These are phyloP conservation scores for Arthonia radiata DNA, from an alignment of 495 filamentous ascomycete genomes.

Conservation along the genomic window DNA sequence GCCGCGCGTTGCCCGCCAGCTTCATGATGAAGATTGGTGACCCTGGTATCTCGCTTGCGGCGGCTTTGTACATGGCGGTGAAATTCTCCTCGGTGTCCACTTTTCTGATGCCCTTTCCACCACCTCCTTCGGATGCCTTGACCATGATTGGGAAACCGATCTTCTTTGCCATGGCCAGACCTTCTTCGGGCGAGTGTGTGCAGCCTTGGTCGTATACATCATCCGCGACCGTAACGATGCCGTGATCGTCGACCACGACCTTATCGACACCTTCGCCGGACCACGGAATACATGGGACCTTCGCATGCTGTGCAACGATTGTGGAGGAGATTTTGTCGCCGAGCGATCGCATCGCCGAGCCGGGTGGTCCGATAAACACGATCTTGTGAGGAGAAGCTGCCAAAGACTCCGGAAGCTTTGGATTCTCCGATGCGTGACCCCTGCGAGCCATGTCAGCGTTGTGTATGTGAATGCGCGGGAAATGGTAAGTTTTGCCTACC, in stretches of 20 bases:
- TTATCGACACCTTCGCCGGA: constrained; percentile 75
- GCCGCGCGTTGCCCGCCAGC: constrained; percentile 81
- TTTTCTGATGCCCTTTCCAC: constrained; percentile 98
- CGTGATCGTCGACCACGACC: constrained; percentile 52
- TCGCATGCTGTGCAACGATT: constrained; percentile 93
- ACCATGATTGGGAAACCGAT: constrained; percentile 99
- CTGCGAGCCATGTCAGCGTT: constrained; percentile 14
- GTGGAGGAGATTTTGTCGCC: constrained; percentile 99
- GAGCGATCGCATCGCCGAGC: constrained; percentile 93
- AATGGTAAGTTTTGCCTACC: constrained; percentile 31
- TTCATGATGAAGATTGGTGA: constrained; percentile 99
- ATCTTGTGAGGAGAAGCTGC: constrained; percentile 94
- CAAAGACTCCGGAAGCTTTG: constrained; percentile 81
- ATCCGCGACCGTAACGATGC: constrained; percentile 79
- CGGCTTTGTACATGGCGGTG: constrained; percentile 65
- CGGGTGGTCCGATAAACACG: constrained; percentile 92
- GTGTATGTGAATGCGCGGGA: constrained; percentile 1
- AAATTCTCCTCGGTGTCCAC: constrained; percentile 73
- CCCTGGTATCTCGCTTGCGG: constrained; percentile 92
- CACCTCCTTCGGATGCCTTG: constrained; percentile 98
- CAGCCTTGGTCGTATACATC: constrained; percentile 78
- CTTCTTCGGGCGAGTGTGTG: constrained; percentile 67
- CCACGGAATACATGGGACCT: constrained; percentile 96
- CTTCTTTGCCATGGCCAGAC: constrained; percentile 57
- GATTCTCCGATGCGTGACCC: constrained; percentile 98